Evolutionary conservation across 2,329 filamentous ascomycete species (phyloP).

Genomic region (Ampelomyces quisqualis): DNA sequence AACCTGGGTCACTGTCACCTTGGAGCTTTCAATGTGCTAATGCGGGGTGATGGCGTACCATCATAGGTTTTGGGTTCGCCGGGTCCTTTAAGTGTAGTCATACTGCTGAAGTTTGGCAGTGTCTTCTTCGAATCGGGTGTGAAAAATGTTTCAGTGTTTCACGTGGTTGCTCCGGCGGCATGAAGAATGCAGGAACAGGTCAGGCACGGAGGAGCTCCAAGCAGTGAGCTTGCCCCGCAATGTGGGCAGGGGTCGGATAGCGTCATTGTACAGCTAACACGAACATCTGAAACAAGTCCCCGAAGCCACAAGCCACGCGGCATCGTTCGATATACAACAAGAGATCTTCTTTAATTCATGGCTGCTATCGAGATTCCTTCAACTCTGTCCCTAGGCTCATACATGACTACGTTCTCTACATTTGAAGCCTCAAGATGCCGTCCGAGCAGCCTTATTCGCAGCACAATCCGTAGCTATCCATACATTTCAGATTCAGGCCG

Average conservation of each 20-base stretch:
- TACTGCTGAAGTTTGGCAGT: constrained; percentile 17
- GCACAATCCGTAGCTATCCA: constrained; percentile 18
- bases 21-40: constrained; percentile 1
- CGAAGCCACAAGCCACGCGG: too few species aligned
- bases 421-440: constrained; percentile 19
- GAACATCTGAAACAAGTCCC: constrained; percentile 9
- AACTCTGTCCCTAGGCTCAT: constrained; percentile 13
- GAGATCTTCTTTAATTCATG: too few species aligned
- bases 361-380: too few species aligned
- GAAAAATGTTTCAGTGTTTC: background rate
- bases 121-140: background rate
- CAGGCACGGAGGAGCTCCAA: constrained; percentile 15
- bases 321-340: too few species aligned
- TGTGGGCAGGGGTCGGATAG: constrained; percentile 13
- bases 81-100: constrained; percentile 63
- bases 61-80: constrained; percentile 60
- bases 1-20: constrained; percentile 39
- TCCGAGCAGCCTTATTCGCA: constrained; percentile 22
- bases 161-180: constrained; percentile 10
- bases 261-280: constrained; percentile 16
- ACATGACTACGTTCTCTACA: constrained; percentile 19
- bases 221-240: constrained; percentile 18
- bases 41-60: constrained; percentile 46
- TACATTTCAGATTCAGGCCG: constrained; percentile 25
- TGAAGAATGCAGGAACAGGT: constrained; percentile 33